Evolutionary conservation across 805 yeast species (phyloP).

Genomic region (Metschnikowia proteae): DNA sequence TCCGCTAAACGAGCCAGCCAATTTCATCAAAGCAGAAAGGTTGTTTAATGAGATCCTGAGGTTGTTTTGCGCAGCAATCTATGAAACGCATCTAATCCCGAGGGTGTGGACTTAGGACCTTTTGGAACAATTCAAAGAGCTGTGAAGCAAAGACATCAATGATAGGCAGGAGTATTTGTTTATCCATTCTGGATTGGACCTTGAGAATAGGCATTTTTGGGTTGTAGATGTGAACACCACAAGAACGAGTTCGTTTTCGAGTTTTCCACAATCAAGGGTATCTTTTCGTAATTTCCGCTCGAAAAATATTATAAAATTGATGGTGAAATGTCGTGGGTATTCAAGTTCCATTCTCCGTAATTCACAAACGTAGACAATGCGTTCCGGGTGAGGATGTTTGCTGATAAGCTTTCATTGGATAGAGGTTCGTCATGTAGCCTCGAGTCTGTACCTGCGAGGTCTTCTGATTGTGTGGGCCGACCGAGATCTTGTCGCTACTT

Average conservation of each 20-base stretch:
- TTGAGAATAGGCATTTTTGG: constrained; percentile 23
- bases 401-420: constrained; percentile 21
- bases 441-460: constrained; percentile 69
- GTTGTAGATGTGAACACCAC: constrained; percentile 63
- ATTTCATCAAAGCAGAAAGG: constrained; percentile 64
- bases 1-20: constrained; percentile 64
- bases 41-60: constrained; percentile 63
- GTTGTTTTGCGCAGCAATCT: constrained; percentile 58
- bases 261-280: constrained; percentile 49
- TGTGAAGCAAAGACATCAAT: constrained; percentile 73
- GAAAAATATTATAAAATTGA: constrained; percentile 74
- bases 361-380: constrained; percentile 77
- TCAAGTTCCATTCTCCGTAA: constrained; percentile 77
- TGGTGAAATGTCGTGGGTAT: constrained; percentile 57
- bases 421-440: constrained; percentile 27
- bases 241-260: constrained; percentile 56
- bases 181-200: constrained; percentile 26
- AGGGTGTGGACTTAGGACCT: constrained; percentile 52
- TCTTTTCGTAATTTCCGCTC: constrained; percentile 33
- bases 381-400: constrained; percentile 38
- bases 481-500: too few species aligned
- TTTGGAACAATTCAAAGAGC: constrained; percentile 62
- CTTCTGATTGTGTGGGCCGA: too few species aligned
- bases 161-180: constrained; percentile 49
- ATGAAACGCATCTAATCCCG: constrained; percentile 62